phyloP scores from a whole-genome alignment of 2,329 filamentous ascomycete species.

The Fusarium tanahbumbuense region DNA sequence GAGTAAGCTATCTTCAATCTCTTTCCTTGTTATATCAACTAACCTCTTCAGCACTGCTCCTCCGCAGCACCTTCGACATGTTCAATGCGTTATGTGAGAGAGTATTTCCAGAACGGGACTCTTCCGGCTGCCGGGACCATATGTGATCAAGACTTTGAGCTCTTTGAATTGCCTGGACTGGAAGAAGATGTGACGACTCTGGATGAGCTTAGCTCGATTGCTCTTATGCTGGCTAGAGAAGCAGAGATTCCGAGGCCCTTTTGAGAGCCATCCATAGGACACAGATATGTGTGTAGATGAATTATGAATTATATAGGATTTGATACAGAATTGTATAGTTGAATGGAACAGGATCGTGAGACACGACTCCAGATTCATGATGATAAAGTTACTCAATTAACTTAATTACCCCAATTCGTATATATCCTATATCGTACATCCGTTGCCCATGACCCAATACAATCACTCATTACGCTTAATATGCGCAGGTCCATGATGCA shows the following conservation, averaged over 20 bases:
- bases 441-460: neutral
- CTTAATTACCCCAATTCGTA: neutral
- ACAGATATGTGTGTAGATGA: neutral
- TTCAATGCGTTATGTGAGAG: conserved; percentile 54
- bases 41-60: conserved; percentile 59
- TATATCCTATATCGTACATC: neutral
- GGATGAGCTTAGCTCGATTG: conserved; percentile 38
- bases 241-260: conserved; percentile 32
- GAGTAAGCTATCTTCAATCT: conserved; percentile 52
- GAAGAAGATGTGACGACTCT: conserved; percentile 12
- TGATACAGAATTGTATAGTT: neutral
- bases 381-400: neutral
- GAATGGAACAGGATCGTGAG: neutral
- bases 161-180: conserved; percentile 53
- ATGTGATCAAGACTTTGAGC: conserved; percentile 59
- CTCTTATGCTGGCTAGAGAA: conserved; percentile 29
- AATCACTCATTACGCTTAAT: conserved; percentile 16
- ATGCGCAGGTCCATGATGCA: conserved; percentile 50
- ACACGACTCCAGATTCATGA: neutral
- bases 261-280: neutral
- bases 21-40: neutral
- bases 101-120: conserved; percentile 59
- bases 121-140: conserved; percentile 58
- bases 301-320: neutral
- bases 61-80: conserved; percentile 59